These are phyloP conservation scores for Candida pseudofarinosa DNA, from an alignment of 805 yeast species.

Conservation along the genomic window DNA sequence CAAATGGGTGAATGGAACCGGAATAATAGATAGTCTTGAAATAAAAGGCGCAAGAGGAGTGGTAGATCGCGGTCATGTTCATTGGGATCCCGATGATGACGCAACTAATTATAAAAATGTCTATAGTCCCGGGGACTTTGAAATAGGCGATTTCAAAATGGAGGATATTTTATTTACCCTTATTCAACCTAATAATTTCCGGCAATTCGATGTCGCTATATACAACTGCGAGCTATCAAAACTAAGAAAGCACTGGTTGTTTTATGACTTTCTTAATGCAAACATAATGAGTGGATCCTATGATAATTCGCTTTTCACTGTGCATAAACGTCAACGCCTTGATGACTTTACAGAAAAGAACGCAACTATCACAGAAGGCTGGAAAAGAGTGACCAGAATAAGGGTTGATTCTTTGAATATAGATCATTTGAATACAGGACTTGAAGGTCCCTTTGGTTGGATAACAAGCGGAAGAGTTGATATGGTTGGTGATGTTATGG, in stretches of 20 bases:
- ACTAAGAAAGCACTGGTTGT: constrained; percentile 89
- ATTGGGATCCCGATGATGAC: constrained; percentile 77
- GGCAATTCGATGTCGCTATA: constrained; percentile 85
- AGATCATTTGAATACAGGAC: constrained; percentile 86
- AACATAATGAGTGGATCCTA: constrained; percentile 84
- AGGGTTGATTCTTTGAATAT: constrained; percentile 81
- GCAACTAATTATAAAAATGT: constrained; percentile 76
- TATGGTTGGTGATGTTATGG: constrained; percentile 84
- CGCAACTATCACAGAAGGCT: constrained; percentile 9
- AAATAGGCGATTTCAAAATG: constrained; percentile 75
- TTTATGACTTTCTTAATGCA: constrained; percentile 82
- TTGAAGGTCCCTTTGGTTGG: constrained; percentile 97
- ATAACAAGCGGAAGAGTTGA: constrained; percentile 88
- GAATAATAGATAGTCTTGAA: constrained; percentile 73
- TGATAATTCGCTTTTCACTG: constrained; percentile 89
- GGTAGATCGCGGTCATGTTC: constrained; percentile 84
- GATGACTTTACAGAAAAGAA: constrained; percentile 38
- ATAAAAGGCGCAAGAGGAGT: constrained; percentile 87
- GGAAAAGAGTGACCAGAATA: constrained; percentile 60
- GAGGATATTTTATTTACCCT: constrained; percentile 82
- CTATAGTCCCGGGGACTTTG: constrained; percentile 86
- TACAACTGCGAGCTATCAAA: constrained; percentile 78
- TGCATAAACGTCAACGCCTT: constrained; percentile 70
- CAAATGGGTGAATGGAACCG: constrained; percentile 88
- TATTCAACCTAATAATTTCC: constrained; percentile 73